phyloP scores from a whole-genome alignment of 495 filamentous ascomycete species.

The Aspergillus bridgeri region DNA sequence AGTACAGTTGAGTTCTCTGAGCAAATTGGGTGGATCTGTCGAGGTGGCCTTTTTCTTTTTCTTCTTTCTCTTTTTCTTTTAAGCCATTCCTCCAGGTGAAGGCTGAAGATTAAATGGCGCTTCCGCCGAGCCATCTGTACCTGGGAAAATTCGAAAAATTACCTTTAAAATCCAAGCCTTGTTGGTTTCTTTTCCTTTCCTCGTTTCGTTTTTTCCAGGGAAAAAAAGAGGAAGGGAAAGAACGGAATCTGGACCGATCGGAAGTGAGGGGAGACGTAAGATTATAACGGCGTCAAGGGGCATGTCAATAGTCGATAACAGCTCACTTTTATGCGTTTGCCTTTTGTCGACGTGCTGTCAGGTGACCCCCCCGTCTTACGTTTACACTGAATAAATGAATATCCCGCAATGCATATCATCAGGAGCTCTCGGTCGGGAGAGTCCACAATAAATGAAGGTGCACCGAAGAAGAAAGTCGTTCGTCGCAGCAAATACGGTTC shows the following conservation, averaged over 20 bases:
- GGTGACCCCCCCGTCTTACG: too few species aligned
- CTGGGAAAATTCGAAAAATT: background rate
- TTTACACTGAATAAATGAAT: too few species aligned
- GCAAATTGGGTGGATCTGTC: background rate
- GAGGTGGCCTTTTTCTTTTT: background rate
- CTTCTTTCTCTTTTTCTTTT: background rate
- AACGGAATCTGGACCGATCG: background rate
- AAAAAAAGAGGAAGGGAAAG: too few species aligned
- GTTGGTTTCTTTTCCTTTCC: background rate
- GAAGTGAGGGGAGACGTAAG: conserved; percentile 9
- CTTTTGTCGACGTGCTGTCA: background rate
- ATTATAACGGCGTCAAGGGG: conserved; percentile 6
- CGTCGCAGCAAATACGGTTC: background rate
- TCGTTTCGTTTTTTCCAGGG: too few species aligned
- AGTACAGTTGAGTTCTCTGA: background rate
- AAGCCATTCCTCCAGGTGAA: background rate
- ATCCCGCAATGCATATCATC: too few species aligned
- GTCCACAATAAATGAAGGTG: background rate
- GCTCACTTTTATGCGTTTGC: too few species aligned
- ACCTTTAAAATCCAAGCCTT: background rate
- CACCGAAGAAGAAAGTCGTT: too few species aligned
- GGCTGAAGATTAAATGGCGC: conserved; percentile 1
- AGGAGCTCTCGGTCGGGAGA: background rate
- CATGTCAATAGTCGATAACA: conserved; percentile 7
- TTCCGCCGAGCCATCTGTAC: conserved; percentile 11